These are phyloP conservation scores for Cercospora berteroae DNA, from an alignment of 2,329 filamentous ascomycete genomes.

Conservation along the genomic window DNA sequence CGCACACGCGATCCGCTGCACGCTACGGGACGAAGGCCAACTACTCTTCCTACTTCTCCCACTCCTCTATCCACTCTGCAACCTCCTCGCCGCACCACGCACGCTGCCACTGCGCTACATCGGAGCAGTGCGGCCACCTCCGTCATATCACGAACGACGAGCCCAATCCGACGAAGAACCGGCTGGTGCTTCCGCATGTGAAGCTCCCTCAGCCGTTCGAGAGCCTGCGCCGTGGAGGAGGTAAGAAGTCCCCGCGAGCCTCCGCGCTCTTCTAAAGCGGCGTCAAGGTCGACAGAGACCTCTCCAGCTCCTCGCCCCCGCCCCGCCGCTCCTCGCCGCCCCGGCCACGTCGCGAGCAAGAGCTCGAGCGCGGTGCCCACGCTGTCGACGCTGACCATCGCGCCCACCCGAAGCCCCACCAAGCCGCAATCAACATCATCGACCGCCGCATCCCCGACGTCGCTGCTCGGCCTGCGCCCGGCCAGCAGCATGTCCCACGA, in stretches of 20 bases:
- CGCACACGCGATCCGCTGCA: not conserved
- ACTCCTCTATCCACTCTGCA: not conserved
- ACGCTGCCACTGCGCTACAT: constrained; percentile 1
- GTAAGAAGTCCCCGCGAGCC: constrained; percentile 17
- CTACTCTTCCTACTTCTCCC: not conserved
- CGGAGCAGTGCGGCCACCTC: not conserved
- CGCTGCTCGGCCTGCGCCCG: constrained; percentile 17
- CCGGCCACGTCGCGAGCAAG: constrained; percentile 39
- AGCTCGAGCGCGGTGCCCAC: constrained; percentile 47
- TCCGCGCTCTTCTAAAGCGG: constrained; percentile 16
- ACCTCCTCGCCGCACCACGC: not conserved
- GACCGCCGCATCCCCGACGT: constrained; percentile 2
- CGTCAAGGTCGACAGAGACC: constrained; percentile 8
- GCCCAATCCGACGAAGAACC: constrained; percentile 17
- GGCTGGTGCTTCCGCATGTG: constrained; percentile 23
- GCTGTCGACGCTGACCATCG: constrained; percentile 36
- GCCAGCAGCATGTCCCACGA: constrained; percentile 34
- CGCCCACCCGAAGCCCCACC: constrained; percentile 16
- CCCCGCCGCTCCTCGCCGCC: constrained; percentile 21
- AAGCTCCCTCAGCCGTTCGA: constrained; percentile 15
- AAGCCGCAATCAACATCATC: constrained; percentile 17
- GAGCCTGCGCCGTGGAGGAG: constrained; percentile 15
- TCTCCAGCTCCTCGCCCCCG: not conserved
- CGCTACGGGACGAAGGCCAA: not conserved
- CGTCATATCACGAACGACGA: constrained; percentile 10